Evolutionary conservation across 179 eudicot species (phyloP).

Genomic region (Drosera spatulata): DNA sequence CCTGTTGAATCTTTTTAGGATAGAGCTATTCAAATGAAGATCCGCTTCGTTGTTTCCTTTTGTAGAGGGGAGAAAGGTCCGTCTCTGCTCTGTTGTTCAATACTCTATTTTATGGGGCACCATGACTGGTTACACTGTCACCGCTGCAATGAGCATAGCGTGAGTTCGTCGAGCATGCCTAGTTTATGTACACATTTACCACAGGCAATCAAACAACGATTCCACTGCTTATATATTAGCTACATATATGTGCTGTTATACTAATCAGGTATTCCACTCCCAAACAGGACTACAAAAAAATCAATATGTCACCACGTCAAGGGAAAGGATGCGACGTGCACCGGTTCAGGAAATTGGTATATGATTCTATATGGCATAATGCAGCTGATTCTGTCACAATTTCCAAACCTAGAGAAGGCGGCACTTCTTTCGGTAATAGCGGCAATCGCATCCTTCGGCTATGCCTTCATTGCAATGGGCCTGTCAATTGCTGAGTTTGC

Average conservation of each 20-base stretch:
- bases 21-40: not conserved
- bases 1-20: not conserved
- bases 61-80: slow-evolving; percentile 25
- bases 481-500: slow-evolving; percentile 23
- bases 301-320: slow-evolving; percentile 22
- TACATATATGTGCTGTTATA: not conserved
- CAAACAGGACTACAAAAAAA: slow-evolving; percentile 24
- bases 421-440: slow-evolving; percentile 32
- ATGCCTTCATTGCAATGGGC: slow-evolving; percentile 31
- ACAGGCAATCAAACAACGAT: not conserved
- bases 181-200: not conserved
- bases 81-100: slow-evolving; percentile 30
- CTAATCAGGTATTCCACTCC: not conserved
- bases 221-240: not conserved
- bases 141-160: slow-evolving; percentile 38
- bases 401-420: slow-evolving; percentile 32
- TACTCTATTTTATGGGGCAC: slow-evolving; percentile 33
- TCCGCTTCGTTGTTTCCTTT: not conserved
- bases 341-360: slow-evolving; percentile 22
- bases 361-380: slow-evolving; percentile 31
- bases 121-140: slow-evolving; percentile 41
- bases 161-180: slow-evolving; percentile 6
- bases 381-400: slow-evolving; percentile 34
- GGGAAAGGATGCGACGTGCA: slow-evolving; percentile 12
- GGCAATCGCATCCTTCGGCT: slow-evolving; percentile 33